Conservation (phyloP, 2,329 filamentous ascomycete species). For the Xylariaceae sp. region DNA sequence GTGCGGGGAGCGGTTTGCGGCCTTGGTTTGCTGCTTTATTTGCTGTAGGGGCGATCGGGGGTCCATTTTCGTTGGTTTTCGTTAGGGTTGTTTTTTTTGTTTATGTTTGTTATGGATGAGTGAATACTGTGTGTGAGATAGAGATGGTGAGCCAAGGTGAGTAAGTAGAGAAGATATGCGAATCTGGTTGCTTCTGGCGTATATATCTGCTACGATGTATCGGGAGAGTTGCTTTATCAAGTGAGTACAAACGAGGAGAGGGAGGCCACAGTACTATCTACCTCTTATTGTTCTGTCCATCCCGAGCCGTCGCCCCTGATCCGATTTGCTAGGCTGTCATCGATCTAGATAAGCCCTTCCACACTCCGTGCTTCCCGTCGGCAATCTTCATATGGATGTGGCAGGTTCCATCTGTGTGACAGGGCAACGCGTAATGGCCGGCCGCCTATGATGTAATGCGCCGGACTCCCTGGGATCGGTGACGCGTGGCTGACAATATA, state of each 20-base stretch:
- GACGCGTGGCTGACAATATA: slow-evolving; percentile 10
- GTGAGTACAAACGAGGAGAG: neutral
- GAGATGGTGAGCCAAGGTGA: no score
- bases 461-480: neutral
- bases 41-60: slow-evolving; percentile 64
- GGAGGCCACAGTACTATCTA: no score
- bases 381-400: neutral
- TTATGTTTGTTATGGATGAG: neutral
- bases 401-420: neutral
- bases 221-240: no score
- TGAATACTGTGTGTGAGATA: neutral
- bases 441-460: slow-evolving; percentile 16
- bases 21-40: slow-evolving; percentile 57
- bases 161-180: no score
- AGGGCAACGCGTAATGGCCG: slow-evolving; percentile 10
- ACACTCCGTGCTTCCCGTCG: neutral
- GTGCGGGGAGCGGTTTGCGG: slow-evolving; percentile 63
- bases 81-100: neutral
- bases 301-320: neutral
- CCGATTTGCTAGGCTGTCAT: neutral
- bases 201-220: no score
- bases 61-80: slow-evolving; percentile 26
- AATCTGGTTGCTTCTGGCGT: no score
- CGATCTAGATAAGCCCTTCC: neutral
- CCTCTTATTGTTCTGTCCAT: no score